phyloP scores from a whole-genome alignment of 768 basidiomycete genomes.

The Pisolithus marmoratus region DNA sequence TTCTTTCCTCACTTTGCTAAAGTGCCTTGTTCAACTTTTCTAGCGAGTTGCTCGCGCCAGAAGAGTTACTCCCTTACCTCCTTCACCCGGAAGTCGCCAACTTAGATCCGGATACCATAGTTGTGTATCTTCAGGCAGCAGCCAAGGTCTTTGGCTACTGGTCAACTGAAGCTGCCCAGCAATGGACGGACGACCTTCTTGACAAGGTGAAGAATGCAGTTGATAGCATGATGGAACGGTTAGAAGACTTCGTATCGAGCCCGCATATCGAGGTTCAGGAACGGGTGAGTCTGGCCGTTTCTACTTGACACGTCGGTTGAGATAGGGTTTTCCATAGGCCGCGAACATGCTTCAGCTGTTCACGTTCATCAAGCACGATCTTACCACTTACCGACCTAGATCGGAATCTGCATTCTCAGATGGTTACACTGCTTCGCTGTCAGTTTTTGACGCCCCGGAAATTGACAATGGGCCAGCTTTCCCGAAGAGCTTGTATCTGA shows the following conservation, averaged over 20 bases:
- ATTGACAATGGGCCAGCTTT: constrained; percentile 45
- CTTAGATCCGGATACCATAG: constrained; percentile 58
- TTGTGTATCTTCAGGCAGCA: constrained; percentile 77
- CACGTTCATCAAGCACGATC: constrained; percentile 69
- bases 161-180: constrained; percentile 66
- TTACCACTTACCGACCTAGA: constrained; percentile 48
- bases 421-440: constrained; percentile 33
- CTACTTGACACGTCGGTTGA: background rate
- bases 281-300: constrained; percentile 48
- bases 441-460: constrained; percentile 10
- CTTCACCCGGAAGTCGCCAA: constrained; percentile 53
- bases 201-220: constrained; percentile 60
- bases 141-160: constrained; percentile 86
- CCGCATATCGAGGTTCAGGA: constrained; percentile 89
- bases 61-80: constrained; percentile 66
- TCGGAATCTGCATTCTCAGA: constrained; percentile 23
- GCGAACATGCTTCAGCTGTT: constrained; percentile 74
- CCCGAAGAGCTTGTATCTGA: constrained; percentile 86
- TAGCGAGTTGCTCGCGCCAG: constrained; percentile 77
- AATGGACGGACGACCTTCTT: constrained; percentile 73
- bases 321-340: constrained; percentile 44
- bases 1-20: background rate
- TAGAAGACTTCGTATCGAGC: constrained; percentile 53
- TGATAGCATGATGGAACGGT: constrained; percentile 51
- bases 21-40: constrained; percentile 1